A percentile compares a stretch with the other conserved stretches of the same genome.
phyloP scores from a whole-genome alignment of 352 stramenopile genomes.

The Globisporangium okanoganense region DNA sequence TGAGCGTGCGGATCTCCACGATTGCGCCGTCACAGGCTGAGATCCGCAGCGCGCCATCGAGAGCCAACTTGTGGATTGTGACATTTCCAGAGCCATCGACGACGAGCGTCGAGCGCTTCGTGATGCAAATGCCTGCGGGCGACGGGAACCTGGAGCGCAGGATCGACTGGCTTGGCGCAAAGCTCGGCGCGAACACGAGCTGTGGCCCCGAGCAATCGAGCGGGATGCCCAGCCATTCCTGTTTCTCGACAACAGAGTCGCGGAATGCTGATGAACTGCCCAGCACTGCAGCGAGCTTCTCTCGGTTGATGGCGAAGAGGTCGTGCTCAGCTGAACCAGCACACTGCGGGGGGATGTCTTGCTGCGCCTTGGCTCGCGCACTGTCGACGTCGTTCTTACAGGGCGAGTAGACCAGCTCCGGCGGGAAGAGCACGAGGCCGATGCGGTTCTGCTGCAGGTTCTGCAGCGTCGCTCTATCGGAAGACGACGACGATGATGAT shows the following conservation, averaged over 20 bases:
- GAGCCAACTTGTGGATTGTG: slow-evolving; percentile 30
- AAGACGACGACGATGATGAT: background rate
- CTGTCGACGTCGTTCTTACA: slow-evolving; percentile 70
- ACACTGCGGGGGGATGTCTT: slow-evolving; percentile 61
- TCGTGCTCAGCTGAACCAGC: slow-evolving; percentile 65
- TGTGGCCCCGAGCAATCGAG: slow-evolving; percentile 39
- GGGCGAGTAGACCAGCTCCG: slow-evolving; percentile 62
- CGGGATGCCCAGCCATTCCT: slow-evolving; percentile 48
- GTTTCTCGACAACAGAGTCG: slow-evolving; percentile 9
- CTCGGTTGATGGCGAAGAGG: slow-evolving; percentile 42
- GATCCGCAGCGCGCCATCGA: slow-evolving; percentile 56
- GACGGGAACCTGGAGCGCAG: slow-evolving; percentile 30
- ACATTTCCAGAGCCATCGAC: slow-evolving; percentile 34
- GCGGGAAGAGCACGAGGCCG: slow-evolving; percentile 52
- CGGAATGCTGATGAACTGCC: slow-evolving; percentile 17
- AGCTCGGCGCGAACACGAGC: slow-evolving; percentile 37
- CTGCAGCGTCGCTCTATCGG: background rate
- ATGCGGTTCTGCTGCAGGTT: slow-evolving; percentile 18
- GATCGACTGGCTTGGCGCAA: slow-evolving; percentile 29
- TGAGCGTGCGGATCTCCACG: slow-evolving; percentile 38
- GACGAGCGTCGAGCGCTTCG: slow-evolving; percentile 49
- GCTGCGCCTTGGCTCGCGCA: slow-evolving; percentile 40
- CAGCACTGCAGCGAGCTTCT: slow-evolving; percentile 27
- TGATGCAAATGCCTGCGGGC: slow-evolving; percentile 28
- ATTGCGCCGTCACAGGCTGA: slow-evolving; percentile 34